Conservation (phyloP, 345 rosid species). For the Populus alba region DNA sequence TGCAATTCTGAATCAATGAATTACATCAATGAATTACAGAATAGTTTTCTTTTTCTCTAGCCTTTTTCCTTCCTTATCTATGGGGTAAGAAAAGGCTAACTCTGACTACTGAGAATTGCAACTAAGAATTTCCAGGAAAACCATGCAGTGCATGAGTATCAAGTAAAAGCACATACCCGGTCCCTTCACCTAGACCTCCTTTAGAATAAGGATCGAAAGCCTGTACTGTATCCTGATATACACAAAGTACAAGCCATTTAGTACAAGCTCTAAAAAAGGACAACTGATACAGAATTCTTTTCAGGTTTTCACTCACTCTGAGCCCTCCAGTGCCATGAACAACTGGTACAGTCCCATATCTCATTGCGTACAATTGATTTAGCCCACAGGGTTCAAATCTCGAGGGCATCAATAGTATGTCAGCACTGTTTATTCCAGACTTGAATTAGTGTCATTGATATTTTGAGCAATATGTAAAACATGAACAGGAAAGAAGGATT, state of each 20-base stretch:
- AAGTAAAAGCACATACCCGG: conserved; percentile 59
- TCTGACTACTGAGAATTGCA: background rate
- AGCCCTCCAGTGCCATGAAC: conserved; percentile 97
- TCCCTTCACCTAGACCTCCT: conserved; percentile 69
- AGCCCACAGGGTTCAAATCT: conserved; percentile 96
- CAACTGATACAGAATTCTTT: background rate
- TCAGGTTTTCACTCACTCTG: conserved; percentile 50
- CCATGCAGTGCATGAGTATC: background rate
- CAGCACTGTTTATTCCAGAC: conserved; percentile 61
- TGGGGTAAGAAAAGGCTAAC: background rate
- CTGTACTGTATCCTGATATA: conserved; percentile 78
- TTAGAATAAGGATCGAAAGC: conserved; percentile 68
- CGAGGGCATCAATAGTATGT: conserved; percentile 95
- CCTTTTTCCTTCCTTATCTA: background rate
- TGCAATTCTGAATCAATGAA: background rate
- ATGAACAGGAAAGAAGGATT: conserved; percentile 19
- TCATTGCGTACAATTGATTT: conserved; percentile 95
- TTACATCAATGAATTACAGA: background rate
- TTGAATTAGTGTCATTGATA: background rate
- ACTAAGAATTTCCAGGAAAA: background rate
- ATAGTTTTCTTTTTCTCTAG: background rate
- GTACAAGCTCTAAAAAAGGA: background rate
- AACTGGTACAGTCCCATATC: conserved; percentile 90
- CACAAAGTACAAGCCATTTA: conserved; percentile 1
- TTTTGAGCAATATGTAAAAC: background rate